Percentiles rank a stretch among this genome's conserved stretches.
These are phyloP conservation scores for Beauveria pseudobassiana DNA, from an alignment of 2,329 filamentous ascomycete genomes.

Conservation along the genomic window DNA sequence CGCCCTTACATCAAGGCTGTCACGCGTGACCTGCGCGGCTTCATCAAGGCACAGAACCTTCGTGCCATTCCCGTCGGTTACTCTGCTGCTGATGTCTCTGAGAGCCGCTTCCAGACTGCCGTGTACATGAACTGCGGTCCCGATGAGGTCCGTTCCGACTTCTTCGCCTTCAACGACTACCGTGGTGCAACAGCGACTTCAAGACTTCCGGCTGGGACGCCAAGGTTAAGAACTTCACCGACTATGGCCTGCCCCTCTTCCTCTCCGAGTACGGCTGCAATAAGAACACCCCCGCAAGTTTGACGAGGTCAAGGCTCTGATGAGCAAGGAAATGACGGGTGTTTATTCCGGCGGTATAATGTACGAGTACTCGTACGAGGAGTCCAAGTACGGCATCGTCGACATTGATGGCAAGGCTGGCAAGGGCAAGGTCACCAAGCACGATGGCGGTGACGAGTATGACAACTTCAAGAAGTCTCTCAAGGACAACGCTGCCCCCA, in stretches of 20 bases:
- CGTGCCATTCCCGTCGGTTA: constrained; percentile 69
- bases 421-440: constrained; percentile 43
- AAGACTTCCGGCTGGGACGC: constrained; percentile 69
- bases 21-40: constrained; percentile 69
- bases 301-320: constrained; percentile 70
- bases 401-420: constrained; percentile 42
- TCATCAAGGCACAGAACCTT: constrained; percentile 54
- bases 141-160: constrained; percentile 77
- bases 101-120: constrained; percentile 81
- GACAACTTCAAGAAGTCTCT: constrained; percentile 42
- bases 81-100: constrained; percentile 70
- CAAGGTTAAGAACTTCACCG: constrained; percentile 81
- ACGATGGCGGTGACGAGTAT: constrained; percentile 48
- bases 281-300: constrained; percentile 71
- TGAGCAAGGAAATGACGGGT: constrained; percentile 71
- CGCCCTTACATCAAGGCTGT: constrained; percentile 70
- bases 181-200: constrained; percentile 72
- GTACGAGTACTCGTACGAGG: constrained; percentile 86
- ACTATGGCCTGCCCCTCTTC: constrained; percentile 86
- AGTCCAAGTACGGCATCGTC: constrained; percentile 74
- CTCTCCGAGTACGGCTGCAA: constrained; percentile 92
- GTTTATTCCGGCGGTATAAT: constrained; percentile 95
- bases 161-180: constrained; percentile 87
- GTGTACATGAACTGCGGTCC: constrained; percentile 89
- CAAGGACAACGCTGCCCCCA: constrained; percentile 41